phyloP scores from a whole-genome alignment of 78 protist species.

The Bodo saltans region DNA sequence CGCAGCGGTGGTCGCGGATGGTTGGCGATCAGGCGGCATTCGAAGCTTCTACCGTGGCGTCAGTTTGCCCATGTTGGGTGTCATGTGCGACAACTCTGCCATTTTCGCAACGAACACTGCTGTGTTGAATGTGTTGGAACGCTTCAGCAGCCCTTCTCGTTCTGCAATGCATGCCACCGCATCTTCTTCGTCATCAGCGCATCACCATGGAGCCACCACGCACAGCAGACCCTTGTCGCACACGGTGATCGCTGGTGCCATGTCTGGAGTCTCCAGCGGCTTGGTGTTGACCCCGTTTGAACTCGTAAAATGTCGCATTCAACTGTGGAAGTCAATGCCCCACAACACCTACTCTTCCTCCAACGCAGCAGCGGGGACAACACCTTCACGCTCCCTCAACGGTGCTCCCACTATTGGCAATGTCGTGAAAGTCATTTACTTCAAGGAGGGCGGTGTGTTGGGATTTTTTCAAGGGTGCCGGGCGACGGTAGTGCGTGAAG shows the following conservation, averaged over 20 bases:
- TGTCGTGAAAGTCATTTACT: no score
- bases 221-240: no score
- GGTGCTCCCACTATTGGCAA: no score
- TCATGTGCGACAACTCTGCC: not conserved
- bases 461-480: not conserved
- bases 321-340: no score
- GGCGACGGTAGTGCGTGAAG: not conserved
- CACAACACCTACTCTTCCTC: not conserved
- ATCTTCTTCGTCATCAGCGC: no score
- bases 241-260: not conserved
- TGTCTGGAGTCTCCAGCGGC: not conserved
- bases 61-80: slow-evolving; percentile 11
- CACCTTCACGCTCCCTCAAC: no score
- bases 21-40: not conserved
- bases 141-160: no score
- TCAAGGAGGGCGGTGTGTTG: not conserved
- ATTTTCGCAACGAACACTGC: not conserved
- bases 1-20: not conserved
- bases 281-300: not conserved
- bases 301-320: not conserved
- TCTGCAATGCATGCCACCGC: no score
- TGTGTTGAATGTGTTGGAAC: not conserved
- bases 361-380: not conserved
- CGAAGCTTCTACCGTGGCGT: slow-evolving; percentile 25
- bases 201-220: not conserved